Base-by-base conservation (phyloP, 495 filamentous ascomycete species). In the Letharia columbiana region DNA sequence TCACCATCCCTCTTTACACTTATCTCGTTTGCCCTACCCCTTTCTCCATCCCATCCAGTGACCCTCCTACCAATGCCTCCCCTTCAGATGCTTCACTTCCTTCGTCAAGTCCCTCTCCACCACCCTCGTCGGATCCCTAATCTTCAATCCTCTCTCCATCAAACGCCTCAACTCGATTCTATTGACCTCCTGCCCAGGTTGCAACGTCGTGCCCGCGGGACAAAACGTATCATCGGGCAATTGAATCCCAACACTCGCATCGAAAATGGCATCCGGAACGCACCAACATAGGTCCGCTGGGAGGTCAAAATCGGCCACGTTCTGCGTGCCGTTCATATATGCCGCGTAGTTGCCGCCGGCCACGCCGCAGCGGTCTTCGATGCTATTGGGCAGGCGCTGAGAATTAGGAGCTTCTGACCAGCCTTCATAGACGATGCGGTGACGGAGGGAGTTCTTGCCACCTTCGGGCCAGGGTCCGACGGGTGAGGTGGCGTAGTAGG, bases 241-340 rank as follows among this genome's bases (percentile, higher is more conserved):
- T n/a, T 42, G 42, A 18, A 67, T 63, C 2, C 66, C 66, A 20
- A 60, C 66, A 18, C 47, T 57, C 4, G 66, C 66, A 47, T 67
- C 66, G 42, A 41, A 67, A 13, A 67, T 40, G 28, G 60, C 61
- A n/a, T 59, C 37, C 1, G 15, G 4, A 23, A 67, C 47, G 52
- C 66, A 67, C 66, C 60, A 57, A 18, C 60, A 63, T 10, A 45
- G 61, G 23, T 64, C 17, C 4, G 8, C 18, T 2, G 50, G 35
- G 23, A 67, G 66, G 18, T 64, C 61, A 42, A 67, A 58, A 41
- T 67, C 66, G 7, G 41, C 66, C 7, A 58, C 41, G 5, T 37
- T 33, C 28, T 64, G 33, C 13, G 39, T 62, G 13, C 60, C 66
- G 40, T 67, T 42, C 37, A 23, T 17, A 12, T 58, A 67, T 1